phyloP scores from a whole-genome alignment of 441 rosid genomes.

The Rhodomyrtus psidioides region DNA sequence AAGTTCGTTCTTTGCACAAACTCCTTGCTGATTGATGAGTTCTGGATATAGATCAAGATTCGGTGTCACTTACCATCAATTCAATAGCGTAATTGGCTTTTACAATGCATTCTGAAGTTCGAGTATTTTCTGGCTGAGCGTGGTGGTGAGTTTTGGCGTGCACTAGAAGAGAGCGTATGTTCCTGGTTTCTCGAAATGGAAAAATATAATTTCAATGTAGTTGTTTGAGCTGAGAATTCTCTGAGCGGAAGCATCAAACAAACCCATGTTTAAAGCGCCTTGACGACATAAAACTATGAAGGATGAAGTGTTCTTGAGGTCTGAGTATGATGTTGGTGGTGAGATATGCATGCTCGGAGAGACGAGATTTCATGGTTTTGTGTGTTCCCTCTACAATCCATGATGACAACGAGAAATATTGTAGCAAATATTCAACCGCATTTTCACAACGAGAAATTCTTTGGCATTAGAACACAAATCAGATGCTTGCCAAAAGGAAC shows the following conservation, averaged over 20 bases:
- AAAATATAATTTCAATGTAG: background rate
- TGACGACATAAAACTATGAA: background rate
- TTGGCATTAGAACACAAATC: too few species aligned
- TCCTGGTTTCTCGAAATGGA: background rate
- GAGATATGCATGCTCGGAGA: too few species aligned
- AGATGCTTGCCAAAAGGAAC: too few species aligned
- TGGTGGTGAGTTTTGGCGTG: background rate
- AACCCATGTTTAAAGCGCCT: background rate
- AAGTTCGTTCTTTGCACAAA: constrained; percentile 1
- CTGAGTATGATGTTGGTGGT: background rate
- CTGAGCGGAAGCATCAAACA: fast-evolving
- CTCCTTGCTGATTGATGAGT: background rate
- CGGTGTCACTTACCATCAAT: too few species aligned
- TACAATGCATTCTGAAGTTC: background rate
- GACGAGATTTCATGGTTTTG: too few species aligned
- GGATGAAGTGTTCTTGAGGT: background rate
- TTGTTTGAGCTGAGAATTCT: background rate
- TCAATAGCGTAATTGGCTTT: background rate
- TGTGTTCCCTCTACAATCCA: too few species aligned
- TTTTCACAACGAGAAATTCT: too few species aligned
- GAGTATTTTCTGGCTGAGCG: background rate
- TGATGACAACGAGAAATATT: too few species aligned
- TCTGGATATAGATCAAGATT: background rate
- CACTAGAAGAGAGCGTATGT: background rate
- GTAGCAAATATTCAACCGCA: too few species aligned